phyloP scores from a whole-genome alignment of 1,284 basidiomycete genomes.

The Leccinum griseonigrum region DNA sequence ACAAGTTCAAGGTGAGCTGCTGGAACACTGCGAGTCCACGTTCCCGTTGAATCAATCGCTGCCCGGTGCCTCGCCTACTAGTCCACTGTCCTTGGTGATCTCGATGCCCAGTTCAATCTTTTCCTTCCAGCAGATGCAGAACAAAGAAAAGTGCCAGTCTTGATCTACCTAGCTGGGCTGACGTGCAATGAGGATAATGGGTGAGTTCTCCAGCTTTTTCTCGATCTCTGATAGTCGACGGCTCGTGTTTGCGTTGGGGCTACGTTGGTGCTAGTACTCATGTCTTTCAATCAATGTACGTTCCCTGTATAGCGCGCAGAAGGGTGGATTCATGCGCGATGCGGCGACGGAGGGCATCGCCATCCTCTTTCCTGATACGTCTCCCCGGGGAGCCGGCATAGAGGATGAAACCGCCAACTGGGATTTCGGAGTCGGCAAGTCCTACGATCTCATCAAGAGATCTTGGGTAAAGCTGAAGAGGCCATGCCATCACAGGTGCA shows the following conservation, averaged over 20 bases:
- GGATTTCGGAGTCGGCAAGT: slow-evolving; percentile 83
- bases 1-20: slow-evolving; percentile 72
- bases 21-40: neutral
- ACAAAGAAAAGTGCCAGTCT: slow-evolving; percentile 67
- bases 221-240: neutral
- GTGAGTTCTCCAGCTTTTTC: slow-evolving; percentile 38
- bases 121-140: slow-evolving; percentile 75
- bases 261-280: neutral
- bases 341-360: slow-evolving; percentile 86
- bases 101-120: slow-evolving; percentile 85
- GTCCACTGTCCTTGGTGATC: slow-evolving; percentile 75
- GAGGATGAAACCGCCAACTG: slow-evolving; percentile 86
- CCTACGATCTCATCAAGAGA: neutral
- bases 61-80: slow-evolving; percentile 32
- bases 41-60: neutral
- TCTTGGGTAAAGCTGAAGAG: slow-evolving; percentile 2
- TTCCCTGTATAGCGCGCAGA: slow-evolving; percentile 64
- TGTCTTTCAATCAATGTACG: neutral
- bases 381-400: slow-evolving; percentile 89
- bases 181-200: slow-evolving; percentile 97
- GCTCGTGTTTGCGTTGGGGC: neutral
- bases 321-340: slow-evolving; percentile 80
- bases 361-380: slow-evolving; percentile 94
- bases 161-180: slow-evolving; percentile 91
- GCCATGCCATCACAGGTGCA: slow-evolving; percentile 52